Evolutionary conservation across 768 basidiomycete species (phyloP).

Genomic region (Boletus rufocinnamomeus): DNA sequence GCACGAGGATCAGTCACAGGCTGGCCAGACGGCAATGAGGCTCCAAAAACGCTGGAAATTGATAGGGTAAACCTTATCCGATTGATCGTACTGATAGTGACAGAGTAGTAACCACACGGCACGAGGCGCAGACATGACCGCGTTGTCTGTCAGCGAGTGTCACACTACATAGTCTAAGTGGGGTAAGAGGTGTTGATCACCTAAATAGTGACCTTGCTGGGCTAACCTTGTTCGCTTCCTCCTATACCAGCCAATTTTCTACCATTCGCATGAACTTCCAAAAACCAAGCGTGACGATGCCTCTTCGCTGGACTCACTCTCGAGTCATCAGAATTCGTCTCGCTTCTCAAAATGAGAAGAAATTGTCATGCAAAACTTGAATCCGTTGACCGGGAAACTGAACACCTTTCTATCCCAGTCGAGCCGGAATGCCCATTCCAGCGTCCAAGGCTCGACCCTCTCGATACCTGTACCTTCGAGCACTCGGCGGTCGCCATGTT

Average conservation of each 20-base stretch:
- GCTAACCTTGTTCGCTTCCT: background rate
- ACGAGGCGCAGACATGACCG: background rate
- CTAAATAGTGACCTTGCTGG: background rate
- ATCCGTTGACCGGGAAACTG: background rate
- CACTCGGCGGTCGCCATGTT: slow-evolving; percentile 28
- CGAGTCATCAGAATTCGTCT: slow-evolving; percentile 11
- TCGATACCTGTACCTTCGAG: slow-evolving; percentile 12
- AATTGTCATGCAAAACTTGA: slow-evolving; percentile 9
- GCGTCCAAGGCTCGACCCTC: background rate
- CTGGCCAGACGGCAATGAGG: background rate
- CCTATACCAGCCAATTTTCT: background rate
- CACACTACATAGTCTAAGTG: background rate
- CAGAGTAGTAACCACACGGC: background rate
- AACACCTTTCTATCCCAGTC: background rate
- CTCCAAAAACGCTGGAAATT: background rate
- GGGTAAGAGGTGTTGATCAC: background rate
- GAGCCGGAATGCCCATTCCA: background rate
- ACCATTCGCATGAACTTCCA: background rate
- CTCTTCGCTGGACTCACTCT: slow-evolving; percentile 14
- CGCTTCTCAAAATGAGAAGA: slow-evolving; percentile 15
- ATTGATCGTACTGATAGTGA: slow-evolving; percentile 1
- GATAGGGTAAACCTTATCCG: background rate
- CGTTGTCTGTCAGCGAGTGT: background rate
- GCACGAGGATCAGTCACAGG: background rate
- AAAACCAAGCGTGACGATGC: background rate